Evolutionary conservation across 306 rosid species (phyloP).

Genomic region (Lablab purpureus): DNA sequence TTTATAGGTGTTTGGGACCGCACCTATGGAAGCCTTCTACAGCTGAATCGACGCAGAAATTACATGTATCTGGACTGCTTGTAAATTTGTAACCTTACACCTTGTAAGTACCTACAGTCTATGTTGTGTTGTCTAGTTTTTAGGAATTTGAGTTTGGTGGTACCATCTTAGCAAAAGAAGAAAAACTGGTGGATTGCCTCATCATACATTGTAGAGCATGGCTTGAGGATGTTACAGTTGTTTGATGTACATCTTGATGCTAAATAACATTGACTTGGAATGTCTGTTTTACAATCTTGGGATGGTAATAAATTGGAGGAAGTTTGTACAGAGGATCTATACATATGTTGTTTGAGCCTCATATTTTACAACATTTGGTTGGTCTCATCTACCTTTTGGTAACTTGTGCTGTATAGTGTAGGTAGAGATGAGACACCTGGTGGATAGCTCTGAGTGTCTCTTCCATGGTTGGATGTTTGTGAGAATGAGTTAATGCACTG

Average conservation of each 20-base stretch:
- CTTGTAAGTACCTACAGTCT: slow-evolving; percentile 47
- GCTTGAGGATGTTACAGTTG: slow-evolving; percentile 44
- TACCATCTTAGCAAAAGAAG: slow-evolving; percentile 41
- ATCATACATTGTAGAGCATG: slow-evolving; percentile 33
- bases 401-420: neutral
- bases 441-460: neutral
- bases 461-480: neutral
- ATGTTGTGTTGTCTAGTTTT: slow-evolving; percentile 39
- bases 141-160: slow-evolving; percentile 44
- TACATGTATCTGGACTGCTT: slow-evolving; percentile 70
- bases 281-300: slow-evolving; percentile 14
- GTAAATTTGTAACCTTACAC: slow-evolving; percentile 54
- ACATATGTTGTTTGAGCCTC: neutral
- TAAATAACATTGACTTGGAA: slow-evolving; percentile 37
- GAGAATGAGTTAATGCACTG: neutral
- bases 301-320: slow-evolving; percentile 36
- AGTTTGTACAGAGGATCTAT: slow-evolving; percentile 35
- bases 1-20: slow-evolving; percentile 90
- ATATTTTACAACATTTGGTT: slow-evolving; percentile 18
- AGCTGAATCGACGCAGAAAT: slow-evolving; percentile 69
- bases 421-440: neutral
- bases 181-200: slow-evolving; percentile 38
- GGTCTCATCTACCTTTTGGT: slow-evolving; percentile 19
- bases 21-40: slow-evolving; percentile 87
- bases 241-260: slow-evolving; percentile 50